Percentiles rank a stretch among this genome's conserved stretches.
phyloP scores from a whole-genome alignment of 306 rosid species.

The Cicer pinnatifidum region DNA sequence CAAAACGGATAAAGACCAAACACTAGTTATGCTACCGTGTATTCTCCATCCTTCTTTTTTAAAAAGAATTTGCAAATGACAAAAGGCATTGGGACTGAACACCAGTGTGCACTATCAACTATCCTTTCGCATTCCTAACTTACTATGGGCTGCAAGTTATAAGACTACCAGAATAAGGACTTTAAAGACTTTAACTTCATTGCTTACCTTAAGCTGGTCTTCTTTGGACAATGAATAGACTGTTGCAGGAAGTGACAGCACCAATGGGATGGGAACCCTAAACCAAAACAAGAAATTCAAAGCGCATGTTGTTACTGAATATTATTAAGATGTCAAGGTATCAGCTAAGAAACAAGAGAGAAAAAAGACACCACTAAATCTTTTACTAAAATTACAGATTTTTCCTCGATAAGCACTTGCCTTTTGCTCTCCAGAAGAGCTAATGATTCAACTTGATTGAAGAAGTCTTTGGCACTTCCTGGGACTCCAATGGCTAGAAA shows the following conservation, averaged over 20 bases:
- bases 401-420: conserved; percentile 52
- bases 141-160: neutral
- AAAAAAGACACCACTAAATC: conserved; percentile 11
- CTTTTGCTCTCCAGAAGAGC: conserved; percentile 80
- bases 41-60: neutral
- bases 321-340: conserved; percentile 1
- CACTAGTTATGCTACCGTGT: neutral
- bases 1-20: neutral
- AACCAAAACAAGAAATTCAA: conserved; percentile 42
- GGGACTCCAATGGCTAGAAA: conserved; percentile 91
- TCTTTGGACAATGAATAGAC: conserved; percentile 81
- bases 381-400: conserved; percentile 11
- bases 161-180: conserved; percentile 3
- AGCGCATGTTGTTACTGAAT: conserved; percentile 20
- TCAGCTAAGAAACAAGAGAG: neutral
- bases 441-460: conserved; percentile 84
- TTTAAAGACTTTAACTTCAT: conserved; percentile 23
- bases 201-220: conserved; percentile 79
- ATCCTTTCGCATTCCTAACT: conserved; percentile 7
- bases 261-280: conserved; percentile 81
- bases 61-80: conserved; percentile 1
- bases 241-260: conserved; percentile 80
- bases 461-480: conserved; percentile 85
- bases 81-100: conserved; percentile 1
- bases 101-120: conserved; percentile 4